phyloP scores from a whole-genome alignment of 208 protist species.

The Porcisia deanei region DNA sequence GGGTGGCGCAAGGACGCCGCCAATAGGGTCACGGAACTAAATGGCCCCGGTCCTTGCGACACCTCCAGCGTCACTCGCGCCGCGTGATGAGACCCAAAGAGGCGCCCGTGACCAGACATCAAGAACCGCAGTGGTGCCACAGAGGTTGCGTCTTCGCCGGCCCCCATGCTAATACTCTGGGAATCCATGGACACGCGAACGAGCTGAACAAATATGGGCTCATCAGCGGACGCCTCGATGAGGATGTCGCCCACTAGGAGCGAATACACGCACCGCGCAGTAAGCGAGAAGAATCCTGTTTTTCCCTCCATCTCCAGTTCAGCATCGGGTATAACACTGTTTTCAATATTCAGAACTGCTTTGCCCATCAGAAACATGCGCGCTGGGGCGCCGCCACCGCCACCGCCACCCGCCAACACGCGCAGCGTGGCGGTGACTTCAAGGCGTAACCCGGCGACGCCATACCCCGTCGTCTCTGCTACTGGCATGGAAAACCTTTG shows the following conservation, averaged over 20 bases:
- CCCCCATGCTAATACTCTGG: not conserved
- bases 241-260: slow-evolving; percentile 14
- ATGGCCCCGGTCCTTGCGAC: slow-evolving; percentile 3
- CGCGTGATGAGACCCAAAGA: slow-evolving; percentile 11
- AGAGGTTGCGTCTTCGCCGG: not conserved
- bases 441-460: slow-evolving; percentile 12
- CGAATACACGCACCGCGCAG: slow-evolving; percentile 15
- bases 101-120: not conserved
- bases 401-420: not conserved
- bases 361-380: slow-evolving; percentile 12
- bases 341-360: slow-evolving; percentile 22
- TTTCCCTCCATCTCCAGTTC: slow-evolving; percentile 14
- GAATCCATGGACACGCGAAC: not conserved
- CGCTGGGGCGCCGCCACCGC: not conserved
- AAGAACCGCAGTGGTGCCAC: slow-evolving; percentile 9
- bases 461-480: not conserved
- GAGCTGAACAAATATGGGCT: slow-evolving; percentile 18
- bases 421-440: slow-evolving; percentile 12
- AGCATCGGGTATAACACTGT: slow-evolving; percentile 22
- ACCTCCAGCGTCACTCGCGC: slow-evolving; percentile 28
- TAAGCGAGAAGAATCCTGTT: not conserved
- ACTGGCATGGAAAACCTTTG: not conserved
- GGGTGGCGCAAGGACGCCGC: slow-evolving; percentile 16
- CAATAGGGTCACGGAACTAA: slow-evolving; percentile 14
- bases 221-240: slow-evolving; percentile 12